Percentiles rank a stretch among this genome's conserved stretches.
phyloP scores from a whole-genome alignment of 768 basidiomycete species.

The Tricholomella constricta region DNA sequence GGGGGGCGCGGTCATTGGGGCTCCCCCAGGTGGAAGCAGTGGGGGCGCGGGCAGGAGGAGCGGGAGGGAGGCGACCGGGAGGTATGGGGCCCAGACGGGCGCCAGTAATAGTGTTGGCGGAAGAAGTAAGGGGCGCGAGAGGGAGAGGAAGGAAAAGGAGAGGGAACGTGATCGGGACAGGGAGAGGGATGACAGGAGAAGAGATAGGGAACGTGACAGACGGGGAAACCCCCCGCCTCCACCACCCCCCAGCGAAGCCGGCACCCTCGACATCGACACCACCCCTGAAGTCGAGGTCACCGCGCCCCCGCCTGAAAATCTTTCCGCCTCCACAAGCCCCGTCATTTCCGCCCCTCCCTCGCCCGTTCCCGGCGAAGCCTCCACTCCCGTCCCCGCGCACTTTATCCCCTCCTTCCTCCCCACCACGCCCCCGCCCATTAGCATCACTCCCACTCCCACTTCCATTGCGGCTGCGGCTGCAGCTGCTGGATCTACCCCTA shows the following conservation, averaged over 20 bases:
- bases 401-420: too few species aligned
- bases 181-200: conserved; percentile 20
- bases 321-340: background rate
- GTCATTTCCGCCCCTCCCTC: too few species aligned
- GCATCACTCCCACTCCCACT: background rate
- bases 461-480: too few species aligned
- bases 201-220: conserved; percentile 30
- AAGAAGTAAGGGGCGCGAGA: conserved; percentile 24
- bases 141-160: conserved; percentile 3
- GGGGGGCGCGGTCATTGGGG: conserved; percentile 23
- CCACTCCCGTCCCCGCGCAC: too few species aligned
- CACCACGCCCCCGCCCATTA: too few species aligned
- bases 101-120: conserved; percentile 12
- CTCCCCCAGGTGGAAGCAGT: conserved; percentile 33
- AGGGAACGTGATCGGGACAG: conserved; percentile 14
- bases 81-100: background rate
- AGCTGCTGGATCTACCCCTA: too few species aligned
- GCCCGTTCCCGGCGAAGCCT: too few species aligned
- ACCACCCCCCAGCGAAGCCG: conserved; percentile 21
- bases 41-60: conserved; percentile 21
- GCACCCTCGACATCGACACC: conserved; percentile 15
- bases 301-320: background rate
- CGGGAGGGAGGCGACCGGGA: conserved; percentile 20
- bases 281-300: conserved; percentile 1
- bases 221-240: conserved; percentile 15